Base-by-base conservation (phyloP, 306 rosid genomes). In the Prunus mongolica region DNA sequence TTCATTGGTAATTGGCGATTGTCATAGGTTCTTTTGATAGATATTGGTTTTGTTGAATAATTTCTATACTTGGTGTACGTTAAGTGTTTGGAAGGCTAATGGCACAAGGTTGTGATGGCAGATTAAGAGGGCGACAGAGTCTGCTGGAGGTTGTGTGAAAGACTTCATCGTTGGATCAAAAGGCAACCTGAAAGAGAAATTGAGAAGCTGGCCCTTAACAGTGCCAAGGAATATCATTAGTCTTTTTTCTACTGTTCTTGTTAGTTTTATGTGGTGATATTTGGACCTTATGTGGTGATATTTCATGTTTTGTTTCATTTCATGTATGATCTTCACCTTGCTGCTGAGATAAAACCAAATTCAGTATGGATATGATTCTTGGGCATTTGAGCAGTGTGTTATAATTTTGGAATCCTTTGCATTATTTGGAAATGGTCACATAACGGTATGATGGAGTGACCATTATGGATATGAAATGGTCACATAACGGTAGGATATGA, bases 111-210 rank as follows among this genome's bases (percentile, higher is more conserved):
- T 70, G 38, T 74, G 64, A 54, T 81, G 81, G 76, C 88, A 91
- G 98, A 76, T 94, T 76, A 91, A 94, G 85, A 86, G 76, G 86
- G 86, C 74, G 6, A 83, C 91, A 83, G 71, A 49, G 72, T 89
- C 92, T 12, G 95, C 91, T 5, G 79, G 90, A 86, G 81, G 75
- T 70, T 72, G 78, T 10, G 81, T 84, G 20, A 94, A 94, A 79
- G 93, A 78, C 5, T 94, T 65, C 71, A 50, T 94, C 51, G 85
- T 90, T 56, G 91, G 96, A 79, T 82, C 92, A 30, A 86, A 74
- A 75, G 73, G 65, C 82, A 78, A 56, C 79, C 87, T 79, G 92
- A 80, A 69, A 82, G 79, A 9, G 47, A 76, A 28, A 11, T 52
- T 16, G 80, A 68, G 84, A 87, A 88, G 75, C 58, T 51, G 74